Evolutionary conservation across 192 early-diverging fungal genomes (phyloP).

Genomic region (Backusella liffmaniae): DNA sequence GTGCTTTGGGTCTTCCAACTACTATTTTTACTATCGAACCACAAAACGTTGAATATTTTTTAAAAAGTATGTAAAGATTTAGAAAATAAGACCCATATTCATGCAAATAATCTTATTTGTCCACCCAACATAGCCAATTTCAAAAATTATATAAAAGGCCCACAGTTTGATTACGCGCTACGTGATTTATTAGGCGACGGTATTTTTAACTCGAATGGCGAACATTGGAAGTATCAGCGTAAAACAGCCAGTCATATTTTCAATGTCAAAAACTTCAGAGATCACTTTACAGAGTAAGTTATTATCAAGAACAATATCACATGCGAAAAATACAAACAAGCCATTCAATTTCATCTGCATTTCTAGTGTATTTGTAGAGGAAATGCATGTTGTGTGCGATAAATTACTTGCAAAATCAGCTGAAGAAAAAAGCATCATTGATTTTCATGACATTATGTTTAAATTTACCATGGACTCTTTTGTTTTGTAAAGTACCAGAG

Average conservation of each 20-base stretch:
- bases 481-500: conserved; percentile 32
- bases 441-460: conserved; percentile 45
- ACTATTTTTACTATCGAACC: conserved; percentile 28
- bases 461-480: conserved; percentile 49
- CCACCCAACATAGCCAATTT: conserved; percentile 21
- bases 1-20: conserved; percentile 18
- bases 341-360: neutral
- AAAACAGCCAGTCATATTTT: conserved; percentile 45
- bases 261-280: conserved; percentile 39
- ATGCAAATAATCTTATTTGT: neutral
- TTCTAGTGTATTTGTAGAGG: conserved; percentile 35
- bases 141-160: conserved; percentile 39
- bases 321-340: neutral
- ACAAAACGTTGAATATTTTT: conserved; percentile 33
- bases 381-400: conserved; percentile 14
- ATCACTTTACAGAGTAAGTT: conserved; percentile 37
- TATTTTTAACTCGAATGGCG: conserved; percentile 72
- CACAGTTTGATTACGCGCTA: conserved; percentile 38
- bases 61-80: conserved; percentile 26
- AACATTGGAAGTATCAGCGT: conserved; percentile 59
- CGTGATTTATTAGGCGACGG: conserved; percentile 61
- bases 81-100: neutral
- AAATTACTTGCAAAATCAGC: conserved; percentile 30
- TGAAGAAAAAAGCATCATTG: conserved; percentile 26
- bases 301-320: neutral